phyloP scores from a whole-genome alignment of 2,329 filamentous ascomycete genomes.

The Aspergillus ruber region DNA sequence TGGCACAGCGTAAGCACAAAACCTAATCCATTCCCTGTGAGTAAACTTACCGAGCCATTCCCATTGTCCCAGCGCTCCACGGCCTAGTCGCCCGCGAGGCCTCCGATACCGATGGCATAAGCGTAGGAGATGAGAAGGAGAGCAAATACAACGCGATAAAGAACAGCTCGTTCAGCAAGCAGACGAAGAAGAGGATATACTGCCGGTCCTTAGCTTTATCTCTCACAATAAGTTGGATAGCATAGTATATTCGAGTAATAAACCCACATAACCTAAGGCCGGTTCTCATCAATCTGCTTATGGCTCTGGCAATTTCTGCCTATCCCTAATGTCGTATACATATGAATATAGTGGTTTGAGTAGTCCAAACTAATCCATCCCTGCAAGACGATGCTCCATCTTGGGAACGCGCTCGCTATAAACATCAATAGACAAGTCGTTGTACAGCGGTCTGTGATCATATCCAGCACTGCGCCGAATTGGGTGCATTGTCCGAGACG shows the following conservation, averaged over 20 bases:
- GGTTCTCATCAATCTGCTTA: constrained; percentile 79
- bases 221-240: constrained; percentile 8
- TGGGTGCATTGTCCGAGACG: constrained; percentile 78
- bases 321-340: constrained; percentile 72
- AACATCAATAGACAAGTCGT: constrained; percentile 89
- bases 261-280: constrained; percentile 78
- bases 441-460: constrained; percentile 94
- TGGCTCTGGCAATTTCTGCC: constrained; percentile 66
- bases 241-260: constrained; percentile 92
- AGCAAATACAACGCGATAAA: constrained; percentile 95
- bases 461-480: constrained; percentile 90
- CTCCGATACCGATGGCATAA: background rate
- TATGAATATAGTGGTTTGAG: constrained; percentile 78
- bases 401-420: constrained; percentile 83
- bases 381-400: constrained; percentile 88
- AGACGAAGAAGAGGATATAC: constrained; percentile 81
- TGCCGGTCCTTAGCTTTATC: constrained; percentile 30
- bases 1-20: background rate
- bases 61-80: background rate
- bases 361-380: constrained; percentile 83
- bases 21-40: background rate
- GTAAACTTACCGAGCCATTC: background rate
- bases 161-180: constrained; percentile 82
- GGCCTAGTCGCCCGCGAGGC: background rate
- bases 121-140: constrained; percentile 60